phyloP scores from a whole-genome alignment of 208 protist species.

The Naegleria gruberi region DNA sequence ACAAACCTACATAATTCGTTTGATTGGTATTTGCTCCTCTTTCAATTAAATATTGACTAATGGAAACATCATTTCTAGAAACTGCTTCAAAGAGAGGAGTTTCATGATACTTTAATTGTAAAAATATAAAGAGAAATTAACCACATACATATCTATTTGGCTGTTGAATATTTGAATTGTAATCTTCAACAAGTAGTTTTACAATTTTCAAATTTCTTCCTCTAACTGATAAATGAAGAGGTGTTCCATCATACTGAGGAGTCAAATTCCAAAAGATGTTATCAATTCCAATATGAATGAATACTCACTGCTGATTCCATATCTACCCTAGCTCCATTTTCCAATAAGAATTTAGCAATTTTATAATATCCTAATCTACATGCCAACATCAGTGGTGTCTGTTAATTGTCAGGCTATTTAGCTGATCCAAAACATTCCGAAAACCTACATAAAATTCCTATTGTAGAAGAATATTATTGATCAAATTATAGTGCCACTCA shows the following conservation, averaged over 20 bases:
- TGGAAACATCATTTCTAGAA: background rate
- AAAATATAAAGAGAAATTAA: background rate
- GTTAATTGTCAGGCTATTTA: background rate
- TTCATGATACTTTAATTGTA: background rate
- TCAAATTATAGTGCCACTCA: background rate
- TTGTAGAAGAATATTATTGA: background rate
- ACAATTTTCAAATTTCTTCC: background rate
- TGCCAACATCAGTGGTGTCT: background rate
- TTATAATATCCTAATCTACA: background rate
- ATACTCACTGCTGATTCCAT: background rate
- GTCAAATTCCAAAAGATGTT: background rate
- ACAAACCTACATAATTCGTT: background rate
- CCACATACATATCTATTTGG: background rate
- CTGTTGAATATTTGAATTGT: background rate
- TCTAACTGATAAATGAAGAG: background rate
- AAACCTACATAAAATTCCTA: background rate
- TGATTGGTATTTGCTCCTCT: background rate
- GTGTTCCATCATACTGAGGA: background rate
- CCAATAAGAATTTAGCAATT: background rate
- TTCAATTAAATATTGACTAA: background rate
- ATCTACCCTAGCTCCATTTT: background rate
- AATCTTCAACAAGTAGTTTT: background rate
- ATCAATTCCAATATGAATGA: background rate
- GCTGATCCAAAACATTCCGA: background rate
- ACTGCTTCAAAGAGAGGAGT: background rate